Conservation (phyloP, 306 rosid genomes). For the Bauhinia variegata region DNA sequence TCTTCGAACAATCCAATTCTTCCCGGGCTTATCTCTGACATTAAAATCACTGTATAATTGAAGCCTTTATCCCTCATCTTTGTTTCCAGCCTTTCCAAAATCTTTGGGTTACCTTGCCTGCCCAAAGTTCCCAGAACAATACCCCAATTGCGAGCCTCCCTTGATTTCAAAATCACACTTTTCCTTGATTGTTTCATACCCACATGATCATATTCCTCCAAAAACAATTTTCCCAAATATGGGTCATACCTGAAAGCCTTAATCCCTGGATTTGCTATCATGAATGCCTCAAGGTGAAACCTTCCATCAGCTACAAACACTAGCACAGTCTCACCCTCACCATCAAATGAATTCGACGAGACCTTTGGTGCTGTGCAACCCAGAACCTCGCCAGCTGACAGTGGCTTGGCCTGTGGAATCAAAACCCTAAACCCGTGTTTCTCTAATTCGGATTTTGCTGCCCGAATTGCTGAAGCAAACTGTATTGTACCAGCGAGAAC, state of each 20-base stretch:
- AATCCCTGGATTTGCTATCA: slow-evolving; percentile 87
- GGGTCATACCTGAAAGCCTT: slow-evolving; percentile 86
- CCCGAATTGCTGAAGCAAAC: slow-evolving; percentile 76
- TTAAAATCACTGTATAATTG: slow-evolving; percentile 66
- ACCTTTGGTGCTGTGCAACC: slow-evolving; percentile 94
- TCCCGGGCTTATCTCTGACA: slow-evolving; percentile 87
- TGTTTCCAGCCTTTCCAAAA: slow-evolving; percentile 73
- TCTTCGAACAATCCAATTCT: slow-evolving; percentile 76
- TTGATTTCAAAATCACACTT: slow-evolving; percentile 61
- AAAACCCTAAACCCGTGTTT: slow-evolving; percentile 67
- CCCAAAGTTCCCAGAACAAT: slow-evolving; percentile 87
- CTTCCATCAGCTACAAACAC: slow-evolving; percentile 91
- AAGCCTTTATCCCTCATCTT: slow-evolving; percentile 68
- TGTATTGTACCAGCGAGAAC: slow-evolving; percentile 89
- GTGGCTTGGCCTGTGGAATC: slow-evolving; percentile 84
- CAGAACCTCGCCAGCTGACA: slow-evolving; percentile 87
- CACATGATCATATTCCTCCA: slow-evolving; percentile 86
- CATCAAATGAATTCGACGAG: slow-evolving; percentile 31
- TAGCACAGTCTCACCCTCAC: slow-evolving; percentile 46
- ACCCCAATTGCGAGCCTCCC: slow-evolving; percentile 73
- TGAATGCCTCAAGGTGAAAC: slow-evolving; percentile 89
- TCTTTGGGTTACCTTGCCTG: slow-evolving; percentile 93
- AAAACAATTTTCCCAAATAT: slow-evolving; percentile 71
- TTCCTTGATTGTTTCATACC: slow-evolving; percentile 82
- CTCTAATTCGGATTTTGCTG: slow-evolving; percentile 73